Evolutionary conservation across 148 eudicot species (phyloP).

Genomic region (Simmondsia chinensis): DNA sequence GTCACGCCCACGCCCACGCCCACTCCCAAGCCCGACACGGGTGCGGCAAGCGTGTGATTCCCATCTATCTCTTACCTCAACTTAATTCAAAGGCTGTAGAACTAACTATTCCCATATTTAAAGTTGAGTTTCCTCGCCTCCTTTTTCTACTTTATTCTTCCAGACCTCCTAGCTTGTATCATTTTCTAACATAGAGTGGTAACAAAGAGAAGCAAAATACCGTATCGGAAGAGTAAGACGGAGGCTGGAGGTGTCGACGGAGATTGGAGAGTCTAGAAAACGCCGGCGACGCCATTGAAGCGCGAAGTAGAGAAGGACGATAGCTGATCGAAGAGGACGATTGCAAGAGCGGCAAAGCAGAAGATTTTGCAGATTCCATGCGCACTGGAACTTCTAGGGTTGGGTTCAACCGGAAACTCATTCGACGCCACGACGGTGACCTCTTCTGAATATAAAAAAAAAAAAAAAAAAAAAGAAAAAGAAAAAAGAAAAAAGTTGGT

Average conservation of each 20-base stretch:
- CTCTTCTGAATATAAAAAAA: neutral
- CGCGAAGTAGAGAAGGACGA: neutral
- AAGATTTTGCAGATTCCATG: neutral
- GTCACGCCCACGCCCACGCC: no score
- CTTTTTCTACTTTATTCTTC: no score
- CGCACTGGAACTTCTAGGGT: neutral
- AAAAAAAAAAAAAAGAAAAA: neutral
- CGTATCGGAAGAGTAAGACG: conserved; percentile 9
- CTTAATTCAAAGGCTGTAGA: no score
- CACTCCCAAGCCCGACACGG: no score
- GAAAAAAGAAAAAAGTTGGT: neutral
- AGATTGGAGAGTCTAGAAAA: conserved; percentile 38
- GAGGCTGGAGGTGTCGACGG: conserved; percentile 34
- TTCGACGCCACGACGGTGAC: neutral
- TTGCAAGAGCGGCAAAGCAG: neutral
- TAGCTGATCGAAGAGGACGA: no score
- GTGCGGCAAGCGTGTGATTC: no score
- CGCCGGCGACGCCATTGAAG: conserved; percentile 40
- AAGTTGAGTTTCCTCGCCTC: no score
- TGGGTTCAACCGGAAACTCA: neutral
- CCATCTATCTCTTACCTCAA: no score
- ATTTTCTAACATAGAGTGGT: neutral
- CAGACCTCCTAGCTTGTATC: neutral
- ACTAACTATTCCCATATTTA: no score
- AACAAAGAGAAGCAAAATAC: conserved; percentile 1